Percentiles rank a stretch among this genome's conserved stretches.
Evolutionary conservation across 2,329 filamentous ascomycete genomes (phyloP).

Genomic region (Thielaviopsis musarum): DNA sequence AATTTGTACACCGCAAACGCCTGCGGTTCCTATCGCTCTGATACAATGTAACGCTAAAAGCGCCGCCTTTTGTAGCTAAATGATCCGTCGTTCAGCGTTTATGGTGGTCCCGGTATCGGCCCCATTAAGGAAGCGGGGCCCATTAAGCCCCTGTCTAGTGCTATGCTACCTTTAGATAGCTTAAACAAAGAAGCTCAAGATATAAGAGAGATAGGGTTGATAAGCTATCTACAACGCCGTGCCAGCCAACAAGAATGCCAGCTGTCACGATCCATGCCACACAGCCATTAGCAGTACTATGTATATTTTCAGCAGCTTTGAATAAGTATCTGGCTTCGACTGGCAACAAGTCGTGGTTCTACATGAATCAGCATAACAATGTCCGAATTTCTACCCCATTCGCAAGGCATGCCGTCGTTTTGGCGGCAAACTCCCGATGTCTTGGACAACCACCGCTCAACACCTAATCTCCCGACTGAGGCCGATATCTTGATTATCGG

Average conservation of each 20-base stretch:
- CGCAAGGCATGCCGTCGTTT: conserved; percentile 20
- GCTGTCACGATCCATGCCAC: too few relatives aligned
- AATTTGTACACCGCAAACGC: too few relatives aligned
- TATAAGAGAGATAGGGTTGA: too few relatives aligned
- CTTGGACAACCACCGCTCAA: conserved; percentile 25
- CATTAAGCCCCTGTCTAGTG: background rate
- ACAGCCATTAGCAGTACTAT: too few relatives aligned
- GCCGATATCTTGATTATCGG: conserved; percentile 31
- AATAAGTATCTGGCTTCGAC: background rate
- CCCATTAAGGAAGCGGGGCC: background rate
- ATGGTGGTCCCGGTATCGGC: background rate
- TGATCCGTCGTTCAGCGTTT: background rate
- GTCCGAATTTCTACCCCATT: conserved; percentile 14
- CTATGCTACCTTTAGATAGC: background rate
- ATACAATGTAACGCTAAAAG: background rate
- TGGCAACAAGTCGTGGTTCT: background rate
- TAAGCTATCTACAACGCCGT: too few relatives aligned
- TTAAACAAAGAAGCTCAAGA: background rate
- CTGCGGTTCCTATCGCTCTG: too few relatives aligned
- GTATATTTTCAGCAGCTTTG: background rate
- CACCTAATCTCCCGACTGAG: conserved; percentile 21
- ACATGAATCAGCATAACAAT: background rate
- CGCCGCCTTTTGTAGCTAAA: background rate
- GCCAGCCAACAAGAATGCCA: too few relatives aligned
- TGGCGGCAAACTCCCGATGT: conserved; percentile 25